A percentile compares a stretch with the other conserved stretches of the same genome.
phyloP scores from a whole-genome alignment of 805 yeast genomes.

The Candida golubevii region DNA sequence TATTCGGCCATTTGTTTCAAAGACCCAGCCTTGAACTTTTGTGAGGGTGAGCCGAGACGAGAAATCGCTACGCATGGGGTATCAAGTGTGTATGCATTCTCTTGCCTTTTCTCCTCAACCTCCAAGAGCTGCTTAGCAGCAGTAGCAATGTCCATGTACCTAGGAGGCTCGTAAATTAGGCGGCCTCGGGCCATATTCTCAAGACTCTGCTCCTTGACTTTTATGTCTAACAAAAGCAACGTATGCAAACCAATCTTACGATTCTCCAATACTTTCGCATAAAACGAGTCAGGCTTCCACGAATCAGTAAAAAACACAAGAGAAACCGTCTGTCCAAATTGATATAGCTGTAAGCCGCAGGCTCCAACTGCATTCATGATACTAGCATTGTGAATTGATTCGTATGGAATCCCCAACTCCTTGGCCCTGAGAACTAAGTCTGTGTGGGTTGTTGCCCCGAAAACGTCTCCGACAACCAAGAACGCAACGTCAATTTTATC shows the following conservation, averaged over 20 bases:
- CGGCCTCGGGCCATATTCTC: slow-evolving; percentile 93
- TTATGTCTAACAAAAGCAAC: slow-evolving; percentile 80
- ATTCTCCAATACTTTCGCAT: slow-evolving; percentile 83
- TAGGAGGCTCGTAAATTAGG: slow-evolving; percentile 90
- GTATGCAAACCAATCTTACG: slow-evolving; percentile 90
- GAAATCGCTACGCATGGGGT: slow-evolving; percentile 95
- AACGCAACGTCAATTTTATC: slow-evolving; percentile 84
- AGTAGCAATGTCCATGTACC: slow-evolving; percentile 89
- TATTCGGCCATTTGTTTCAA: slow-evolving; percentile 70
- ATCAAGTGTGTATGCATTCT: slow-evolving; percentile 73
- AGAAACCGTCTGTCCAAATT: slow-evolving; percentile 96
- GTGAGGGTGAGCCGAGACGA: slow-evolving; percentile 83
- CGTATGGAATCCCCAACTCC: slow-evolving; percentile 72
- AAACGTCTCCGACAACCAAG: slow-evolving; percentile 94
- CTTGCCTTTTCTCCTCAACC: slow-evolving; percentile 72
- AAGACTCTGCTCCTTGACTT: slow-evolving; percentile 93
- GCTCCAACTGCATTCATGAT: slow-evolving; percentile 99
- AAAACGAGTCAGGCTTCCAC: slow-evolving; percentile 97
- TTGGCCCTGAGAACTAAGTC: slow-evolving; percentile 90
- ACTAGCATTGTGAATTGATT: slow-evolving; percentile 89
- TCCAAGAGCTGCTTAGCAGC: slow-evolving; percentile 87
- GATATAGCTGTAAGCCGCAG: slow-evolving; percentile 91
- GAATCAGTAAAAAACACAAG: slow-evolving; percentile 90
- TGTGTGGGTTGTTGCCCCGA: slow-evolving; percentile 97
- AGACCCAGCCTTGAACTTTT: slow-evolving; percentile 80